Evolutionary conservation across 2,329 filamentous ascomycete genomes (phyloP).

Genomic region (Ascocoryne sarcoides): DNA sequence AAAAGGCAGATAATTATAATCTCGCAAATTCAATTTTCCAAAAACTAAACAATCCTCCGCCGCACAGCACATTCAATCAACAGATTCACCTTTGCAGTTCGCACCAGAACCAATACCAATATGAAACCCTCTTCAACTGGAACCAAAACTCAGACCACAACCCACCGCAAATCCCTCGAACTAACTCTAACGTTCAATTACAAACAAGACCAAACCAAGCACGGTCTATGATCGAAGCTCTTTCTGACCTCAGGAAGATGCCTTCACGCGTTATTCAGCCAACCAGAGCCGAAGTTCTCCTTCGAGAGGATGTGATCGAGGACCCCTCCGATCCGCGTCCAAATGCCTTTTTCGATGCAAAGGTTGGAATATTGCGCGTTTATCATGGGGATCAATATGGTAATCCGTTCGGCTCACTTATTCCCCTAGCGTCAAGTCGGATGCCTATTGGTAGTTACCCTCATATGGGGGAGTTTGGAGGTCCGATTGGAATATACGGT

Average conservation of each 20-base stretch:
- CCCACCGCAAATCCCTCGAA: too few species aligned
- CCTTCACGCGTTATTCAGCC: slow-evolving; percentile 1
- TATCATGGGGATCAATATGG: slow-evolving; percentile 50
- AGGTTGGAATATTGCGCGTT: slow-evolving; percentile 43
- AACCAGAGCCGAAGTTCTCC: slow-evolving; percentile 37
- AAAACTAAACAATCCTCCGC: too few species aligned
- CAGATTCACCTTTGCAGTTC: too few species aligned
- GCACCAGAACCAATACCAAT: too few species aligned
- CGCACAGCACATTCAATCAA: too few species aligned
- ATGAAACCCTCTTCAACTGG: too few species aligned
- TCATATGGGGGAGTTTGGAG: slow-evolving; percentile 2
- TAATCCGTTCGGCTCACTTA: slow-evolving; percentile 39
- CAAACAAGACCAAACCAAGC: too few species aligned
- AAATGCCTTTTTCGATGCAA: slow-evolving; percentile 50
- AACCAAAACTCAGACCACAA: too few species aligned
- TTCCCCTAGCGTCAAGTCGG: slow-evolving; percentile 30
- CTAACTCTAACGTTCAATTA: too few species aligned
- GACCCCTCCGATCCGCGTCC: slow-evolving; percentile 43
- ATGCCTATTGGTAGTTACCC: slow-evolving; percentile 33
- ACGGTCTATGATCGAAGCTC: neutral
- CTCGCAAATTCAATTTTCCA: too few species aligned
- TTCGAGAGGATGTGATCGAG: slow-evolving; percentile 48
- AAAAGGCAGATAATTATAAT: too few species aligned
- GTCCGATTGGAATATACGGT: neutral
- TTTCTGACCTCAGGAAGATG: neutral